phyloP scores from a whole-genome alignment of 2,329 filamentous ascomycete species.

The Emericellopsis atlantica region DNA sequence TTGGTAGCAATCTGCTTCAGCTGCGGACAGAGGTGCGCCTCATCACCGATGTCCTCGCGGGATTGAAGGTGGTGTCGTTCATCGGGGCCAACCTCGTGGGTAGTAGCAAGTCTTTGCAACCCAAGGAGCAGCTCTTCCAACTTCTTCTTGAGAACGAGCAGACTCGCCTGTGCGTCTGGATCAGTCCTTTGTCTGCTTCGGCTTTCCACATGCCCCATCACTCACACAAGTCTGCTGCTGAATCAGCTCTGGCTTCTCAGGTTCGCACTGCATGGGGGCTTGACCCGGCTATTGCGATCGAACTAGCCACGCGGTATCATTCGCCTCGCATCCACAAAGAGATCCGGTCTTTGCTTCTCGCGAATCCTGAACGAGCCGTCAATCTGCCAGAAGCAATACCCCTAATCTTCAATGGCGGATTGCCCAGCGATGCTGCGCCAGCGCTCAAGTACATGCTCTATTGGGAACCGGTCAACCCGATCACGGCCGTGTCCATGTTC shows the following conservation, averaged over 20 bases:
- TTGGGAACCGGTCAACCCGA: slow-evolving; percentile 86
- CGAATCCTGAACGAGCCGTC: slow-evolving; percentile 72
- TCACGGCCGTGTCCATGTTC: slow-evolving; percentile 89
- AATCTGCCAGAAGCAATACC: slow-evolving; percentile 72
- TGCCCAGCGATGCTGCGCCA: slow-evolving; percentile 63
- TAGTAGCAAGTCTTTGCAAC: slow-evolving; percentile 52
- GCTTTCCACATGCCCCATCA: slow-evolving; percentile 13
- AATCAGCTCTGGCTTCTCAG: slow-evolving; percentile 44
- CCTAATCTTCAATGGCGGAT: slow-evolving; percentile 61
- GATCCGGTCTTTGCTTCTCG: slow-evolving; percentile 67
- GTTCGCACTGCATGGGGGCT: slow-evolving; percentile 80
- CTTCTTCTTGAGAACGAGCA: slow-evolving; percentile 77
- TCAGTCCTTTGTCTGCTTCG: slow-evolving; percentile 61
- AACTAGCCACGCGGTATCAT: slow-evolving; percentile 69
- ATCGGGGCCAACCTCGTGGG: slow-evolving; percentile 41
- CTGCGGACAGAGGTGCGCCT: slow-evolving; percentile 84
- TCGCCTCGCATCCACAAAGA: slow-evolving; percentile 61
- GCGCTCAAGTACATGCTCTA: slow-evolving; percentile 90
- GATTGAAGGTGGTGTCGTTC: slow-evolving; percentile 50
- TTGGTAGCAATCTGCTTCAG: slow-evolving; percentile 86
- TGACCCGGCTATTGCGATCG: slow-evolving; percentile 74
- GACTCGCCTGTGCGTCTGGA: slow-evolving; percentile 75
- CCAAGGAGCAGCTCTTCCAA: slow-evolving; percentile 74
- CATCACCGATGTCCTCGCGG: slow-evolving; percentile 59
- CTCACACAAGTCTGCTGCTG: slow-evolving; percentile 17